Evolutionary conservation across 2,329 filamentous ascomycete species (phyloP).

Genomic region (Colletotrichum salicis): DNA sequence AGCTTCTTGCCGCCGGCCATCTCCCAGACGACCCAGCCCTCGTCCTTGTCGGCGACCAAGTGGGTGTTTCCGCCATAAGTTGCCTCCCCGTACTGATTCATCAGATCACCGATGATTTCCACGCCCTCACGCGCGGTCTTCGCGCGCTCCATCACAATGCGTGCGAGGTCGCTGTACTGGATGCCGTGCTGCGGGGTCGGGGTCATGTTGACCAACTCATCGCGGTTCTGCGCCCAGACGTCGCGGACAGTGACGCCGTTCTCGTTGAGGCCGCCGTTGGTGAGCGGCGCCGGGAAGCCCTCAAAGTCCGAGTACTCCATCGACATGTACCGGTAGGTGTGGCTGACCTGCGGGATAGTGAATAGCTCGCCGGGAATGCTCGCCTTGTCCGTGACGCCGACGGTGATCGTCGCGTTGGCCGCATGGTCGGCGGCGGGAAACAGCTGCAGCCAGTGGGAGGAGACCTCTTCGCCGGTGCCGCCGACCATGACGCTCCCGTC

Average conservation of each 20-base stretch:
- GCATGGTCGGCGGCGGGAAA: constrained; percentile 53
- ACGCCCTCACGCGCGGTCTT: constrained; percentile 53
- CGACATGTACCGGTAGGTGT: constrained; percentile 42
- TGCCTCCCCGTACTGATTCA: constrained; percentile 52
- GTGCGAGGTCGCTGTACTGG: constrained; percentile 54
- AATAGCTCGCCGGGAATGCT: constrained; percentile 45
- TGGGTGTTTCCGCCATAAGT: constrained; percentile 56
- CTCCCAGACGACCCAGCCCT: constrained; percentile 45
- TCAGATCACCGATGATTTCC: constrained; percentile 52
- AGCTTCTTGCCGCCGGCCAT: constrained; percentile 41
- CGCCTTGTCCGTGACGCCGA: constrained; percentile 53
- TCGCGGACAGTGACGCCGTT: constrained; percentile 53
- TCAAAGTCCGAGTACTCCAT: constrained; percentile 51
- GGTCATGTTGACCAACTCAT: constrained; percentile 52
- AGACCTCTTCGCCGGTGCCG: constrained; percentile 59
- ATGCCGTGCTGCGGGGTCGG: constrained; percentile 52
- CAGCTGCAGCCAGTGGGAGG: constrained; percentile 58
- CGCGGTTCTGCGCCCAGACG: constrained; percentile 52
- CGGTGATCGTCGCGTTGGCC: constrained; percentile 52
- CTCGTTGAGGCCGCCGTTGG: constrained; percentile 56
- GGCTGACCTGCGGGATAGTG: constrained; percentile 40
- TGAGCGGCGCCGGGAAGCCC: constrained; percentile 54
- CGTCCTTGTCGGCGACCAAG: constrained; percentile 49
- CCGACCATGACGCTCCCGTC: constrained; percentile 55
- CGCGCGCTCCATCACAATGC: constrained; percentile 52